Conservation (phyloP, 2,329 filamentous ascomycete genomes). For the Beauveria sp. region DNA sequence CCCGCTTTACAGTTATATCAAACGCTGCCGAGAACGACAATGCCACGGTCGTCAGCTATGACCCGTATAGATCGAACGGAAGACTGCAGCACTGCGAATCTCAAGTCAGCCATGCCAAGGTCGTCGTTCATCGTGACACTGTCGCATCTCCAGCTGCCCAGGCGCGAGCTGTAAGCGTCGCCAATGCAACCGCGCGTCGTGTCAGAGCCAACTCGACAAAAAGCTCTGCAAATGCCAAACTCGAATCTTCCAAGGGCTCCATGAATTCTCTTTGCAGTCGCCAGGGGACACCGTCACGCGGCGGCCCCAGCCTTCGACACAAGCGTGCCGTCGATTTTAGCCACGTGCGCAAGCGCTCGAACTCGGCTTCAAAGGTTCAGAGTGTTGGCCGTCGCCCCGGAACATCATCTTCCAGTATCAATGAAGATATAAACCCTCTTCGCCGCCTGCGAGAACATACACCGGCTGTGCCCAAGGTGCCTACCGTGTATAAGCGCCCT, state of each 20-base stretch:
- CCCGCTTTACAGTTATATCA: conserved; percentile 58
- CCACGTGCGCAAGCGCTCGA: conserved; percentile 34
- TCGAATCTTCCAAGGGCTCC: conserved; percentile 32
- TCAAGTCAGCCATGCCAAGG: conserved; percentile 55
- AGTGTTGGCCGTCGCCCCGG: conserved; percentile 2
- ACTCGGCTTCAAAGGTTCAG: conserved; percentile 19
- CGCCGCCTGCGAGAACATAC: conserved; percentile 19
- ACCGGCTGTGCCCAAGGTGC: conserved; percentile 21
- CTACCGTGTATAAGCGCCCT: conserved; percentile 18
- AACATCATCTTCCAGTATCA: conserved; percentile 5
- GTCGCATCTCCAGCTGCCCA: conserved; percentile 19
- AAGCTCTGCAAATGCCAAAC: conserved; percentile 21
- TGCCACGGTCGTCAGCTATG: conserved; percentile 60
- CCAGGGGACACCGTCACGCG: conserved; percentile 34
- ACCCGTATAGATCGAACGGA: conserved; percentile 70
- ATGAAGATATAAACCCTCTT: background rate
- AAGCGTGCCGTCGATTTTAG: conserved; percentile 51
- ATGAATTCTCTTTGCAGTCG: conserved; percentile 43
- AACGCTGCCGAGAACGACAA: conserved; percentile 46
- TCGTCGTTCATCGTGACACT: conserved; percentile 56
- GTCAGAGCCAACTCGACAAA: conserved; percentile 22
- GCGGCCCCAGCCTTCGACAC: conserved; percentile 35
- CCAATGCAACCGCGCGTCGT: conserved; percentile 21
- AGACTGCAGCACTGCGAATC: conserved; percentile 31
- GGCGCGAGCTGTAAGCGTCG: conserved; percentile 29